These are phyloP conservation scores for Coccomyxa subellipsoidea DNA, from an alignment of 163 green algal genomes.

Conservation along the genomic window DNA sequence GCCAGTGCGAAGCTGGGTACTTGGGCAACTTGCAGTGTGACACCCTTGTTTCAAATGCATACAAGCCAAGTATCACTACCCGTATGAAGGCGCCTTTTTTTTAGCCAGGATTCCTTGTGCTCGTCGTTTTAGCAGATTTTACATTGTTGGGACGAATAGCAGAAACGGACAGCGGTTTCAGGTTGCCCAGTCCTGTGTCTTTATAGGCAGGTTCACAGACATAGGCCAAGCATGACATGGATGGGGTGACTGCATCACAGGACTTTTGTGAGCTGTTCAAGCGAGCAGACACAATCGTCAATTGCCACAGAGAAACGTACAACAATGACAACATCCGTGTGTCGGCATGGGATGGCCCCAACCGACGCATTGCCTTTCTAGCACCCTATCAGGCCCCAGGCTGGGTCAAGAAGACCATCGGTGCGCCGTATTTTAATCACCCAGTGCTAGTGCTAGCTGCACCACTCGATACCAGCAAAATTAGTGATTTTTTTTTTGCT, in stretches of 20 bases:
- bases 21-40: no score
- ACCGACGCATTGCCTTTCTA: not conserved
- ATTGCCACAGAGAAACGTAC: not conserved
- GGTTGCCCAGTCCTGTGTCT: no score
- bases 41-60: not conserved
- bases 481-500: no score
- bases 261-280: not conserved
- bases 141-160: no score
- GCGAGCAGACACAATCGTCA: not conserved
- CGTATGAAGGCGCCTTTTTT: not conserved
- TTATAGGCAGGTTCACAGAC: no score
- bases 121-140: no score
- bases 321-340: not conserved
- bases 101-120: not conserved
- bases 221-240: no score
- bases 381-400: not conserved
- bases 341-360: not conserved
- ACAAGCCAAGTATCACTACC: not conserved
- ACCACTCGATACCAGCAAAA: no score
- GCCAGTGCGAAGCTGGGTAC: no score
- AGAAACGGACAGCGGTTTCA: no score
- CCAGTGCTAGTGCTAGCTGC: no score
- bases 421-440: no score
- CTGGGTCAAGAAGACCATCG: not conserved
- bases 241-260: not conserved